phyloP scores from a whole-genome alignment of 2,329 filamentous ascomycete genomes.

The Colletotrichum tropicicola region DNA sequence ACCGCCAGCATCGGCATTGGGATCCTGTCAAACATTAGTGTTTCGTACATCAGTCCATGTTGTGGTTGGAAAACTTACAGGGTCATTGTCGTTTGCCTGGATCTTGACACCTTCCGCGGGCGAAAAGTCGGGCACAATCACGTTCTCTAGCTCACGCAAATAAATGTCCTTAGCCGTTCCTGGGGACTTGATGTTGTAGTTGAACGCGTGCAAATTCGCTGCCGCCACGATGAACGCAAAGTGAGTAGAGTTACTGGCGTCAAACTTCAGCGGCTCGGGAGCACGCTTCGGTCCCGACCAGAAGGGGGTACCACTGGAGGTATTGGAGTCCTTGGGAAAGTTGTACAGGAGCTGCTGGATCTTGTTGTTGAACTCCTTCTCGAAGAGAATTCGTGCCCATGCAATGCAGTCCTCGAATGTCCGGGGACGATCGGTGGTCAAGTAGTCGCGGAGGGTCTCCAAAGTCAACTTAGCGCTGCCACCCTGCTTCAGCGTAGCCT shows the following conservation, averaged over 20 bases:
- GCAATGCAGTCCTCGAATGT: slow-evolving; percentile 96
- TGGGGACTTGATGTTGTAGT: slow-evolving; percentile 95
- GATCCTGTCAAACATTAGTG: slow-evolving; percentile 64
- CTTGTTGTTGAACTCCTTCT: slow-evolving; percentile 96
- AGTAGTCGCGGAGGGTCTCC: slow-evolving; percentile 87
- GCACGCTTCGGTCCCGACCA: slow-evolving; percentile 99
- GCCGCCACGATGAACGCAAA: slow-evolving; percentile 87
- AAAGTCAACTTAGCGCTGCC: slow-evolving; percentile 95
- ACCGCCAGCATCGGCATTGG: slow-evolving; percentile 70
- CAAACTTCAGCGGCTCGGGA: slow-evolving; percentile 90
- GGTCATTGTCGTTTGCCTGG: slow-evolving; percentile 93
- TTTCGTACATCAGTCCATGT: background rate
- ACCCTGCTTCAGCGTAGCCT: slow-evolving; percentile 86
- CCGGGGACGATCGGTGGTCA: slow-evolving; percentile 90
- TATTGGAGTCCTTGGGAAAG: slow-evolving; percentile 93
- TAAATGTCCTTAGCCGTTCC: slow-evolving; percentile 77
- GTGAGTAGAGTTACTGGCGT: slow-evolving; percentile 84
- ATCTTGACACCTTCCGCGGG: slow-evolving; percentile 94
- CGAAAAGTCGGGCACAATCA: slow-evolving; percentile 95
- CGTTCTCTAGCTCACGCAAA: slow-evolving; percentile 82
- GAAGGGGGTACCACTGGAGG: slow-evolving; percentile 89
- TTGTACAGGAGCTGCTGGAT: slow-evolving; percentile 96
- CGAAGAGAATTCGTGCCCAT: slow-evolving; percentile 93
- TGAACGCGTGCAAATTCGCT: slow-evolving; percentile 95
- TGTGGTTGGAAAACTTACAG: slow-evolving; percentile 59